These are phyloP conservation scores for Cucurbita ficifolia DNA, from an alignment of 306 rosid species.

Conservation along the genomic window DNA sequence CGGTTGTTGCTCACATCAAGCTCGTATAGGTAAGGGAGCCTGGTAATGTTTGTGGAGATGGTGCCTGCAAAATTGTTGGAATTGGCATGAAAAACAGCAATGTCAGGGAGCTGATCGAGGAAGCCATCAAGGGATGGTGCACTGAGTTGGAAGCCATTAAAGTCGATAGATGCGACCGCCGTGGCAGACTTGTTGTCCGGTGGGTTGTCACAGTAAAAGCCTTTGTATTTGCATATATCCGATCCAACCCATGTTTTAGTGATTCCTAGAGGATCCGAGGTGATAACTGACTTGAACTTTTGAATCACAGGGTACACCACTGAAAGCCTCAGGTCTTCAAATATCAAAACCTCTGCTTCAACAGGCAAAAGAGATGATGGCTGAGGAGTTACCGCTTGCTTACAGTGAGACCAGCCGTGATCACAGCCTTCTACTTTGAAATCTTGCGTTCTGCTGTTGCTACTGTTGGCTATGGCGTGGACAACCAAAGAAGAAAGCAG, in stretches of 20 bases:
- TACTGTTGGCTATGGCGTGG: slow-evolving; percentile 10
- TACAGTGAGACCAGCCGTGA: background rate
- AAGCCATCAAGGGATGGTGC: slow-evolving; percentile 73
- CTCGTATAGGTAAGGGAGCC: slow-evolving; percentile 60
- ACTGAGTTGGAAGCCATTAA: slow-evolving; percentile 58
- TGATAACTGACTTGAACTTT: slow-evolving; percentile 61
- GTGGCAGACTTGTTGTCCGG: slow-evolving; percentile 60
- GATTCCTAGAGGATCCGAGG: slow-evolving; percentile 53
- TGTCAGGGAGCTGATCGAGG: slow-evolving; percentile 60
- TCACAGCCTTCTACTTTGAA: slow-evolving; percentile 16
- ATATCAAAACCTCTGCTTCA: slow-evolving; percentile 18
- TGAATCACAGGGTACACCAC: slow-evolving; percentile 60
- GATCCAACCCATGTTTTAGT: slow-evolving; percentile 70
- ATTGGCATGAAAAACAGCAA: slow-evolving; percentile 84
- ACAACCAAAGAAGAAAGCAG: slow-evolving; percentile 18
- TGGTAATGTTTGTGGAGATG: slow-evolving; percentile 35
- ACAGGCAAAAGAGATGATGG: slow-evolving; percentile 18
- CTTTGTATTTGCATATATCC: slow-evolving; percentile 58
- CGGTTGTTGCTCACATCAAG: slow-evolving; percentile 71
- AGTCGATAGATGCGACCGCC: slow-evolving; percentile 61
- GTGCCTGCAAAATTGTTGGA: slow-evolving; percentile 66
- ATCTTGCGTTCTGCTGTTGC: background rate
- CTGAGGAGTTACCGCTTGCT: slow-evolving; percentile 1
- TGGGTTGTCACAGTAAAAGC: slow-evolving; percentile 66
- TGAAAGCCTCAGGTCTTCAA: slow-evolving; percentile 54